These are phyloP conservation scores for Aspergillus puulaauensis DNA, from an alignment of 2,329 filamentous ascomycete genomes.

Conservation along the genomic window DNA sequence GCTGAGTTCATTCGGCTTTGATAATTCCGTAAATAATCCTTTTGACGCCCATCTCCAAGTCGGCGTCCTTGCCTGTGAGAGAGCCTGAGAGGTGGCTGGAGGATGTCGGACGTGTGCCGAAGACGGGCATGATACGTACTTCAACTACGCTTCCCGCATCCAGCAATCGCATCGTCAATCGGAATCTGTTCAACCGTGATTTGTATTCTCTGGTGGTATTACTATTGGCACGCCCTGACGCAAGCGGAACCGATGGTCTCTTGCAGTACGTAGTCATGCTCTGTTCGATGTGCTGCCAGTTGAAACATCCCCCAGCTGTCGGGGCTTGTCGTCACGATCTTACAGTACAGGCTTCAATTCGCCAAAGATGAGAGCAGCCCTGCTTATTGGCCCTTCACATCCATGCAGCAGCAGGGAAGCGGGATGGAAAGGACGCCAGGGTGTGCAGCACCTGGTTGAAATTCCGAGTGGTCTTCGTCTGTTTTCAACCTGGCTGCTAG, in stretches of 20 bases:
- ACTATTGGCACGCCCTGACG: slow-evolving; percentile 6
- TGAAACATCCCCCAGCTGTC: not conserved
- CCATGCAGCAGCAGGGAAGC: not conserved
- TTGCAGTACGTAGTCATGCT: not conserved
- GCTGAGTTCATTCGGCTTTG: slow-evolving; percentile 3
- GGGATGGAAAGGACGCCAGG: not conserved
- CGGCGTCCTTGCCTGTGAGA: not conserved
- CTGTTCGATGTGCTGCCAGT: not conserved
- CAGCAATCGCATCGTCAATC: slow-evolving; percentile 7
- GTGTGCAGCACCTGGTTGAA: not conserved
- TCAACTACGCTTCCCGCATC: slow-evolving; percentile 20
- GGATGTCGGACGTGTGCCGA: slow-evolving; percentile 22
- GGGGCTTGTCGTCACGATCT: not conserved
- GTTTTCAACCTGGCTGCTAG: not conserved
- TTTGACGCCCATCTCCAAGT: not conserved
- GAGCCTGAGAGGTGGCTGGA: slow-evolving; percentile 10
- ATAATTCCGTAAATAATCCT: not conserved
- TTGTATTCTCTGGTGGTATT: slow-evolving; percentile 17
- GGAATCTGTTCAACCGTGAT: slow-evolving; percentile 8
- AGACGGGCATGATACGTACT: slow-evolving; percentile 16
- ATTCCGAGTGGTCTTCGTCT: not conserved
- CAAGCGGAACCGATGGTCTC: not conserved
- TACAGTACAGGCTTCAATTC: not conserved
- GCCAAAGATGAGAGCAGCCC: not conserved
- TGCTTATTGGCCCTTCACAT: slow-evolving; percentile 3